Conservation (phyloP, 73 alveolate genomes). For the Tetrahymena thermophila region DNA sequence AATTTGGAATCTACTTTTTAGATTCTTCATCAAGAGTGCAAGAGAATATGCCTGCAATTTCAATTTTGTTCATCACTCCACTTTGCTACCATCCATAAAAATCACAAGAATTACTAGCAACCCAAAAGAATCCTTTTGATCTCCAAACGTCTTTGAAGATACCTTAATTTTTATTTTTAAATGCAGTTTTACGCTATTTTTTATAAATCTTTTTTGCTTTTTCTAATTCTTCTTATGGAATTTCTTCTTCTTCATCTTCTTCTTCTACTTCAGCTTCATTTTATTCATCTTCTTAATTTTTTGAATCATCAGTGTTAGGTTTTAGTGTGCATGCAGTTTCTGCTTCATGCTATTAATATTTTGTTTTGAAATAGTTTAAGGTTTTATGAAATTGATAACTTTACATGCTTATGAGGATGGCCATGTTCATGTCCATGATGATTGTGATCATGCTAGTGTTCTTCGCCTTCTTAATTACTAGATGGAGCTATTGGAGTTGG, state of each 20-base stretch:
- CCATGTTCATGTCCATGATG: background rate
- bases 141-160: background rate
- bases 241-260: background rate
- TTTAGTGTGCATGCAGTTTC: background rate
- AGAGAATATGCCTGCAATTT: background rate
- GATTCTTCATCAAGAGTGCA: background rate
- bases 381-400: background rate
- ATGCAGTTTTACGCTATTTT: background rate
- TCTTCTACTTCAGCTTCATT: background rate
- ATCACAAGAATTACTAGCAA: background rate
- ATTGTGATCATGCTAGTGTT: background rate
- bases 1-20: background rate
- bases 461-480: background rate
- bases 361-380: background rate
- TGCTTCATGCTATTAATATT: background rate
- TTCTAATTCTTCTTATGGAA: background rate
- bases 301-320: background rate
- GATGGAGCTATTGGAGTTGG: background rate
- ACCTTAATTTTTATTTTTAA: background rate
- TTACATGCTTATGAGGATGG: background rate
- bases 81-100: constrained; percentile 11
- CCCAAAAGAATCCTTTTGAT: constrained; percentile 22
- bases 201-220: background rate
- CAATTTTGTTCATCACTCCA: constrained; percentile 1
- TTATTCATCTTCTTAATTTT: background rate